Evolutionary conservation across 169 alveolate species (phyloP).

Genomic region (Condylostoma magnum): DNA sequence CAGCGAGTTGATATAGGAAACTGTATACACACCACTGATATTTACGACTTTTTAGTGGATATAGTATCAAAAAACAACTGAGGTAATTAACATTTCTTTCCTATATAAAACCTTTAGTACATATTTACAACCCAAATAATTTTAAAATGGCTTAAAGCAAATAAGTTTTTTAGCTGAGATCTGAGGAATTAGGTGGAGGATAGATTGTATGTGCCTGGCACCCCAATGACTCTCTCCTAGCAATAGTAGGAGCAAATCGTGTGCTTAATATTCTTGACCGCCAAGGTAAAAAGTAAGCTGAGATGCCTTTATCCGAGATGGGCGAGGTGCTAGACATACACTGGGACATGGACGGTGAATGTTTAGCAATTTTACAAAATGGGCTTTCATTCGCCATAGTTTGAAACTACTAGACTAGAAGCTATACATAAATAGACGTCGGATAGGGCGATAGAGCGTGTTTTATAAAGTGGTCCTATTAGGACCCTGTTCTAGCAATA

Average conservation of each 20-base stretch:
- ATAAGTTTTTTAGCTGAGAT: constrained; percentile 7
- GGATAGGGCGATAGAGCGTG: constrained; percentile 59
- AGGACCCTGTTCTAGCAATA: constrained; percentile 72
- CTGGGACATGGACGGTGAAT: constrained; percentile 84
- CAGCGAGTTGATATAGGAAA: constrained; percentile 55
- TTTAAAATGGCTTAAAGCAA: constrained; percentile 23
- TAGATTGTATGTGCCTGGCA: constrained; percentile 15
- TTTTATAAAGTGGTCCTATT: constrained; percentile 78
- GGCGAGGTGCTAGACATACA: constrained; percentile 68
- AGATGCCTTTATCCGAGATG: constrained; percentile 52
- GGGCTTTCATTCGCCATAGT: constrained; percentile 49
- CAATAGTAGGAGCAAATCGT: constrained; percentile 65
- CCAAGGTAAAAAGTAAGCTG: constrained; percentile 74
- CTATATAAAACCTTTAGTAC: too few relatives aligned
- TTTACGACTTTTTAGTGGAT: constrained; percentile 91
- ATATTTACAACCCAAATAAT: too few relatives aligned
- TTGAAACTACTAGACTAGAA: constrained; percentile 56
- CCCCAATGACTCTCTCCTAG: constrained; percentile 29
- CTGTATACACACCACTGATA: constrained; percentile 87
- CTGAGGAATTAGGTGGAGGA: neutral
- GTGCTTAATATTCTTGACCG: constrained; percentile 49
- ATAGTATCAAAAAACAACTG: constrained; percentile 26
- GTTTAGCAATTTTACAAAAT: constrained; percentile 68
- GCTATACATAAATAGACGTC: constrained; percentile 40
- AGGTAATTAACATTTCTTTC: too few relatives aligned